Evolutionary conservation across 768 basidiomycete species (phyloP).

Genomic region (Lentinula edodes): DNA sequence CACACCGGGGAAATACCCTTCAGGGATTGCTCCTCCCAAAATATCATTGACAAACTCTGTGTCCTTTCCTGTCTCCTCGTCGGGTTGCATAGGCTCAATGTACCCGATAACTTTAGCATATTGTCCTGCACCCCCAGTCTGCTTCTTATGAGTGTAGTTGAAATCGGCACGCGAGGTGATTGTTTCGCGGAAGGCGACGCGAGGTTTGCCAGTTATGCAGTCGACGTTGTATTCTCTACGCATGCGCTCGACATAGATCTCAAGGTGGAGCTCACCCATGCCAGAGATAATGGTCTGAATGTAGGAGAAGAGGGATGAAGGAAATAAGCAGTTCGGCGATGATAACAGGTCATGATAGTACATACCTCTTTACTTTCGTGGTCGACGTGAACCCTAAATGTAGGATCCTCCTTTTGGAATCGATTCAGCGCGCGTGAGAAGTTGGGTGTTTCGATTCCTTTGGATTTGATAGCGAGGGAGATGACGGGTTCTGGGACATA

Average conservation of each 20-base stretch:
- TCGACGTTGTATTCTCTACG: constrained; percentile 94
- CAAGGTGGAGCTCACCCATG: constrained; percentile 98
- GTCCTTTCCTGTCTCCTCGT: constrained; percentile 52
- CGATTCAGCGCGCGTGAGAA: constrained; percentile 95
- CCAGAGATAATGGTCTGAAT: constrained; percentile 96
- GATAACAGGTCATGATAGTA: background rate
- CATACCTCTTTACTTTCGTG: constrained; percentile 86
- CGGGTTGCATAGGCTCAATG: constrained; percentile 82
- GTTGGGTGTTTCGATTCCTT: constrained; percentile 89
- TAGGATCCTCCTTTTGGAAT: constrained; percentile 98
- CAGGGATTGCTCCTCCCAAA: constrained; percentile 89
- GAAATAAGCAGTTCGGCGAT: background rate
- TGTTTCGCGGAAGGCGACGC: constrained; percentile 95
- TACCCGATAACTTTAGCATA: constrained; percentile 89
- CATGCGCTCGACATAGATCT: constrained; percentile 99
- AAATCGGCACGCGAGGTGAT: constrained; percentile 80
- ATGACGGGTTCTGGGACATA: constrained; percentile 98
- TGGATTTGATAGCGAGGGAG: constrained; percentile 88
- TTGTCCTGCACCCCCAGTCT: constrained; percentile 95
- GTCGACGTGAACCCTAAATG: constrained; percentile 96
- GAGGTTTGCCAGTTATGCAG: constrained; percentile 91
- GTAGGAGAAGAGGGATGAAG: background rate
- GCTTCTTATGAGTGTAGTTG: constrained; percentile 94
- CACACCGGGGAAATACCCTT: constrained; percentile 88
- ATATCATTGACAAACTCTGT: constrained; percentile 80